These are phyloP conservation scores for Elsinoe perseae DNA, from an alignment of 2,329 filamentous ascomycete genomes.

Conservation along the genomic window DNA sequence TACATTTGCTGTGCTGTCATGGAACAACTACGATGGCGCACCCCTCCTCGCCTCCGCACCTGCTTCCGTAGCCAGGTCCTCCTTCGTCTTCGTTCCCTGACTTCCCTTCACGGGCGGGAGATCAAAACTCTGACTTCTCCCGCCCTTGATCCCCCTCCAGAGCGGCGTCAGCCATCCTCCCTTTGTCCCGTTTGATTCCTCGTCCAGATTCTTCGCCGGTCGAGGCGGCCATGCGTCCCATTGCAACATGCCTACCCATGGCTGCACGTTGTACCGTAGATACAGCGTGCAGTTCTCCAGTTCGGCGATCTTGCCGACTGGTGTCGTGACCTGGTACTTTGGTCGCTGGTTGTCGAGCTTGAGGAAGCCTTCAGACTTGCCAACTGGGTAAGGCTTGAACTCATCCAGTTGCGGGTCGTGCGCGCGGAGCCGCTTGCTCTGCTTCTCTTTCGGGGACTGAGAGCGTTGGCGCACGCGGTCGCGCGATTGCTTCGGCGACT, in stretches of 20 bases:
- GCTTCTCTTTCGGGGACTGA: constrained; percentile 19
- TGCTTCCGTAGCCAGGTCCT: constrained; percentile 42
- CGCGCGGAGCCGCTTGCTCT: constrained; percentile 18
- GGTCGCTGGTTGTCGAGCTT: constrained; percentile 76
- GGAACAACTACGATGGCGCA: constrained; percentile 30
- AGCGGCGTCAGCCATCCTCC: constrained; percentile 35
- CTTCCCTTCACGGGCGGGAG: constrained; percentile 61
- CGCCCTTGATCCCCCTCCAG: constrained; percentile 60
- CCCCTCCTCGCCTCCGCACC: constrained; percentile 42
- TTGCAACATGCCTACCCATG: constrained; percentile 82
- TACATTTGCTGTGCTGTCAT: not conserved
- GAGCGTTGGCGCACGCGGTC: constrained; percentile 38
- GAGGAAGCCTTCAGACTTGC: constrained; percentile 55
- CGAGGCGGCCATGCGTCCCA: constrained; percentile 51
- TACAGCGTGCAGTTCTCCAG: constrained; percentile 66
- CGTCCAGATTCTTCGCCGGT: constrained; percentile 20
- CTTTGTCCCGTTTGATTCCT: constrained; percentile 8
- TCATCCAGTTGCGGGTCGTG: constrained; percentile 18
- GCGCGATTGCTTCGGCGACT: constrained; percentile 7
- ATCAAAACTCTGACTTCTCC: constrained; percentile 55
- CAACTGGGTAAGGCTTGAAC: constrained; percentile 27
- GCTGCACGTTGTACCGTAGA: constrained; percentile 94
- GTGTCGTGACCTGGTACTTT: constrained; percentile 96
- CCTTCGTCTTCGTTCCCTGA: constrained; percentile 31
- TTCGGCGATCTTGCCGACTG: constrained; percentile 67